Conservation (phyloP, 441 rosid species). For the Gossypium schwendimanii region DNA sequence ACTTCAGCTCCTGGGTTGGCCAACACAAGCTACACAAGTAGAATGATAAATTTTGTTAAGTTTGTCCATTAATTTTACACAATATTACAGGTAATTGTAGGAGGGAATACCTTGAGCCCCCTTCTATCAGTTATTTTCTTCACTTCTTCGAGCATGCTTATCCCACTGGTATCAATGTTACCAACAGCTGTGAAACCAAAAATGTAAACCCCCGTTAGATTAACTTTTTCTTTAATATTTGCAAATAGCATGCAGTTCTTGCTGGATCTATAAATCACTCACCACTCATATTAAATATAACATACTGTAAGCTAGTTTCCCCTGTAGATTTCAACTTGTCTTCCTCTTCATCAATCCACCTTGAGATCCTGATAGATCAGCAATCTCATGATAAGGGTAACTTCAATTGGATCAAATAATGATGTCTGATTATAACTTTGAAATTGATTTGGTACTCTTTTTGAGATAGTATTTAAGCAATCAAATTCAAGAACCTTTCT, state of each 20-base stretch:
- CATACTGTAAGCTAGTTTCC: slow-evolving; percentile 56
- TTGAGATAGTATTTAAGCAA: background rate
- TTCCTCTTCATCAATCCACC: slow-evolving; percentile 95
- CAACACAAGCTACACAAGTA: slow-evolving; percentile 49
- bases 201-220: background rate
- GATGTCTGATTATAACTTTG: slow-evolving; percentile 2
- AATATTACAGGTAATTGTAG: background rate
- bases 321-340: slow-evolving; percentile 49
- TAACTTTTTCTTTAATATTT: background rate
- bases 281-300: slow-evolving; percentile 79
- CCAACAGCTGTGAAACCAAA: slow-evolving; percentile 58
- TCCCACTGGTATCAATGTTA: slow-evolving; percentile 91
- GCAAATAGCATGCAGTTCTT: background rate
- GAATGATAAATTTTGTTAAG: background rate
- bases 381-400: background rate
- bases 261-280: background rate
- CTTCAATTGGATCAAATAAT: background rate
- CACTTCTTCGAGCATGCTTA: slow-evolving; percentile 85
- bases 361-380: slow-evolving; percentile 40
- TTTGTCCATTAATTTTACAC: background rate
- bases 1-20: slow-evolving; percentile 96
- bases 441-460: background rate
- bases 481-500: slow-evolving; percentile 49
- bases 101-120: slow-evolving; percentile 48
- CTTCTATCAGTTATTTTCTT: slow-evolving; percentile 56